A percentile compares a stretch with the other conserved stretches of the same genome.
Conservation (phyloP, 352 stramenopile genomes). For the Phytophthora brassicae region DNA sequence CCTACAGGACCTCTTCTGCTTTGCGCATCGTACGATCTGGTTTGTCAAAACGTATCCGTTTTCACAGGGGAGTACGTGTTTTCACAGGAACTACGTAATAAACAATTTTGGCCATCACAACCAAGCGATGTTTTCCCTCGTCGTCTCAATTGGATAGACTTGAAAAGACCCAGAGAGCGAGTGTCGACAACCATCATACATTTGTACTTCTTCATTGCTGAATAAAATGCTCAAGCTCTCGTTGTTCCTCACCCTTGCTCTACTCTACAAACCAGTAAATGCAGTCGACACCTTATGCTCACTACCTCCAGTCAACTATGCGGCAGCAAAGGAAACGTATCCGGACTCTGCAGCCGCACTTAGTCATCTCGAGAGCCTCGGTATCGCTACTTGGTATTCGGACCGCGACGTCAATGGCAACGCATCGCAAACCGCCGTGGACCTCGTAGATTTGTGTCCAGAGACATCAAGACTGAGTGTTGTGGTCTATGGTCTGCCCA, state of each 20-base stretch:
- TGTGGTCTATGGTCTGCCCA: conserved; percentile 73
- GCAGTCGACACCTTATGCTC: conserved; percentile 52
- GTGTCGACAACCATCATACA: conserved; percentile 11
- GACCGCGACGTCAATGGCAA: conserved; percentile 45
- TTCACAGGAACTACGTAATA: conserved; percentile 10
- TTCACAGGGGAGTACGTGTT: too few relatives aligned
- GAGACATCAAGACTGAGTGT: conserved; percentile 48
- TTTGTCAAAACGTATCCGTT: too few relatives aligned
- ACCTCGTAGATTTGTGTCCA: conserved; percentile 39
- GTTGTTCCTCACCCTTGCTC: conserved; percentile 10
- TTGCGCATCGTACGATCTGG: conserved; percentile 16
- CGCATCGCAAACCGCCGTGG: conserved; percentile 30
- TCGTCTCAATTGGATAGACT: conserved; percentile 19
- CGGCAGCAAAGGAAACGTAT: conserved; percentile 41
- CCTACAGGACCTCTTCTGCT: too few relatives aligned
- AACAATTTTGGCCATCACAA: conserved; percentile 2
- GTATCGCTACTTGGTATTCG: conserved; percentile 72
- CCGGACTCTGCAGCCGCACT: conserved; percentile 54
- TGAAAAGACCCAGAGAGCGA: conserved; percentile 16
- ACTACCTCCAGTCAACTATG: conserved; percentile 44
- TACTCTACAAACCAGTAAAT: not conserved
- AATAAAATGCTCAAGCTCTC: conserved; percentile 11
- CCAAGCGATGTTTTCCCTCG: too few relatives aligned
- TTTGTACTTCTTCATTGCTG: not conserved
- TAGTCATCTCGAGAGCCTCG: conserved; percentile 48